These are phyloP conservation scores for Vigna trinervia DNA, from an alignment of 306 rosid genomes.

Conservation along the genomic window DNA sequence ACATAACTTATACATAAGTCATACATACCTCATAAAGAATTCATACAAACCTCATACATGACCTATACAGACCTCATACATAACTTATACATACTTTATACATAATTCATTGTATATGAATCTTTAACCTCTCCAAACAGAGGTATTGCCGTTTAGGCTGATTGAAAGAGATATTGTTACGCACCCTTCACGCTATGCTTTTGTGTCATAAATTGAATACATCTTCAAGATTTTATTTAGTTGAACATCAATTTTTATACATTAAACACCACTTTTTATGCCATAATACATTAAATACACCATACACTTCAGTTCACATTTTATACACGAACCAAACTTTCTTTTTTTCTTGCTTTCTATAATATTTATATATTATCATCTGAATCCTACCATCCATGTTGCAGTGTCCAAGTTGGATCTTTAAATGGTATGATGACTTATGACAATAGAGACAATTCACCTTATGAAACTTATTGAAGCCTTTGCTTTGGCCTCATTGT, in stretches of 20 bases:
- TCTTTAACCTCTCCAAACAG: no score
- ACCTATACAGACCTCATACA: no score
- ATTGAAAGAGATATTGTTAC: no score
- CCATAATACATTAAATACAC: slow-evolving; percentile 10
- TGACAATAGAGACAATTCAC: slow-evolving; percentile 45
- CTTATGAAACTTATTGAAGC: slow-evolving; percentile 67
- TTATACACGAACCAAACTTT: slow-evolving; percentile 3
- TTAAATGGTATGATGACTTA: background rate
- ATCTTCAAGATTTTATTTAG: no score
- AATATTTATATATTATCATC: slow-evolving; percentile 7
- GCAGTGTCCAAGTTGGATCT: slow-evolving; percentile 7
- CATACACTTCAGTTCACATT: background rate
- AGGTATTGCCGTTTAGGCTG: no score
- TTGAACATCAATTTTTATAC: background rate
- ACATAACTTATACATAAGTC: no score
- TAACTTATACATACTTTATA: no score
- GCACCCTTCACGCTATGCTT: no score
- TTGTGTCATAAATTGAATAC: no score
- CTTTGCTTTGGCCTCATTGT: slow-evolving; percentile 46
- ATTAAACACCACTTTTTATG: background rate
- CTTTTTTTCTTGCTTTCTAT: background rate
- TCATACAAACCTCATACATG: no score
- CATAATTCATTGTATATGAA: no score
- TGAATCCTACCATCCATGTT: background rate
- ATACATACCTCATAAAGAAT: no score